phyloP scores from a whole-genome alignment of 306 rosid genomes.

The Delonix regia region DNA sequence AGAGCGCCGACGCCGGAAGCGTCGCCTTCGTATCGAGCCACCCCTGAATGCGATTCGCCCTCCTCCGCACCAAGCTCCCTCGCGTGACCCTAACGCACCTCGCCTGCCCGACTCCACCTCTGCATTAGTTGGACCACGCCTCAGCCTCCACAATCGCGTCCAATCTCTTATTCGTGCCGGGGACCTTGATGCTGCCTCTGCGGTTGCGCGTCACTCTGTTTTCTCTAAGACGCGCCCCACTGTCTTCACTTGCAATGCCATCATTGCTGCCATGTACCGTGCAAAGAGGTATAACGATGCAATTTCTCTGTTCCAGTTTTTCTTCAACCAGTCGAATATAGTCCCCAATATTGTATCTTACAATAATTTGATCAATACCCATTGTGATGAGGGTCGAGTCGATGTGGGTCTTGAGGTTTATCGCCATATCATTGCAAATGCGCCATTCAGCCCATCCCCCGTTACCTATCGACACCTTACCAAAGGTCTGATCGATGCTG shows the following conservation, averaged over 20 bases:
- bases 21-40: conserved; percentile 90
- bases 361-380: conserved; percentile 80
- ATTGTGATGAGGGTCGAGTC: conserved; percentile 84
- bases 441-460: conserved; percentile 83
- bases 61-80: conserved; percentile 50
- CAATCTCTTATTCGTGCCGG: conserved; percentile 91
- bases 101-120: conserved; percentile 91
- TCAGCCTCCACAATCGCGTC: conserved; percentile 90
- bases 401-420: conserved; percentile 76
- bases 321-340: conserved; percentile 77
- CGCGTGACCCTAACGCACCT: conserved; percentile 86
- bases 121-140: conserved; percentile 77
- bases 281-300: conserved; percentile 76
- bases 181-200: conserved; percentile 87
- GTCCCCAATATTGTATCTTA: conserved; percentile 92
- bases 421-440: conserved; percentile 63
- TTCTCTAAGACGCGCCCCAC: conserved; percentile 95
- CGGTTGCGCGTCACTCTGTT: conserved; percentile 76
- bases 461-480: conserved; percentile 87
- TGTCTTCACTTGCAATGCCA: conserved; percentile 96
- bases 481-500: conserved; percentile 69
- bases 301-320: conserved; percentile 76
- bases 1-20: conserved; percentile 88
- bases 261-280: conserved; percentile 92
- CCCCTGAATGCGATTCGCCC: conserved; percentile 84